A percentile compares a stretch with the other conserved stretches of the same genome.
Evolutionary conservation across 441 rosid species (phyloP).

Genomic region (Biscutella laevigata): DNA sequence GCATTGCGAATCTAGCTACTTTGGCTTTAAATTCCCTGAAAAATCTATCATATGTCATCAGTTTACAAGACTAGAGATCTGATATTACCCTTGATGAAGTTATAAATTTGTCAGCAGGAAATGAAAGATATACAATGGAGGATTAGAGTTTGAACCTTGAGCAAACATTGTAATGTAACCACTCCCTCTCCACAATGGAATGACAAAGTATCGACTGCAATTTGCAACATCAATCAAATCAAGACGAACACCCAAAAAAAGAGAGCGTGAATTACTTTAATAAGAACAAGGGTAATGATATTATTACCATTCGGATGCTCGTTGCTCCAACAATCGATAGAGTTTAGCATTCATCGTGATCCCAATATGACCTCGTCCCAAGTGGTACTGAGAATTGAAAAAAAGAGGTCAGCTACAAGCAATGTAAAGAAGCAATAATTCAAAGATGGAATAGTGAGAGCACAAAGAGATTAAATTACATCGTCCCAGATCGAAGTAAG

Average conservation of each 20-base stretch:
- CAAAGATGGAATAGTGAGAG: no score
- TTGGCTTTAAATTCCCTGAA: neutral
- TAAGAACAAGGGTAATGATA: slow-evolving; percentile 4
- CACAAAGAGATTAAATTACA: slow-evolving; percentile 30
- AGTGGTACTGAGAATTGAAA: slow-evolving; percentile 53
- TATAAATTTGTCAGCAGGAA: neutral
- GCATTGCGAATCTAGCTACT: neutral
- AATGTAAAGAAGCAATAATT: slow-evolving; percentile 11
- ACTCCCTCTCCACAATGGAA: slow-evolving; percentile 81
- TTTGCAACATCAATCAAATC: slow-evolving; percentile 15
- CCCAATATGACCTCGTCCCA: slow-evolving; percentile 91
- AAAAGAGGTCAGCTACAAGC: no score
- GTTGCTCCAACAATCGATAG: slow-evolving; percentile 60
- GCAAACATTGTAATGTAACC: slow-evolving; percentile 84
- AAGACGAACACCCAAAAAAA: neutral
- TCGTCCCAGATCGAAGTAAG: slow-evolving; percentile 82
- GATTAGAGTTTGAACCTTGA: slow-evolving; percentile 50
- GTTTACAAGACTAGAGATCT: no score
- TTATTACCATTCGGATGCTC: slow-evolving; percentile 71
- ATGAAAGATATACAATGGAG: neutral
- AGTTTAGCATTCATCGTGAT: slow-evolving; percentile 64
- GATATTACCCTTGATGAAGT: no score
- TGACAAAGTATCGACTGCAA: slow-evolving; percentile 73
- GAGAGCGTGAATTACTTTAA: neutral
- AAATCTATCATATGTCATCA: no score